Conservation (phyloP, 306 rosid species). For the Gastrolobium villosum region DNA sequence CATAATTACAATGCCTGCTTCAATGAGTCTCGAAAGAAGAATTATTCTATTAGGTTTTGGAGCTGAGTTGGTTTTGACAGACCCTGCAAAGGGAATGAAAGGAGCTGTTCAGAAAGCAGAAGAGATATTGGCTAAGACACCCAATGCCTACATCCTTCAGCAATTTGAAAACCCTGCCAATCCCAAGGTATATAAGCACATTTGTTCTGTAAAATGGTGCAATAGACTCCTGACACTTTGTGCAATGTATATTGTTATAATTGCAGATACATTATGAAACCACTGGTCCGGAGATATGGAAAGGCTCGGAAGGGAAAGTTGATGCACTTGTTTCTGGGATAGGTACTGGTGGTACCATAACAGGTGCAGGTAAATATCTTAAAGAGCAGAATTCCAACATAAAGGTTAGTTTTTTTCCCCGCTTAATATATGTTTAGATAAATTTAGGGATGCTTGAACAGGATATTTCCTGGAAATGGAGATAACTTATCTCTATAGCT, state of each 20-base stretch:
- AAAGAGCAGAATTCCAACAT: conserved; percentile 77
- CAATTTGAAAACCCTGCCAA: conserved; percentile 92
- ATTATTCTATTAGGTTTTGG: conserved; percentile 79
- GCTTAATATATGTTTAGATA: not conserved
- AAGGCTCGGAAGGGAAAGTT: conserved; percentile 71
- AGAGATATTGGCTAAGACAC: conserved; percentile 80
- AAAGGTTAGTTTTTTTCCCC: conserved; percentile 58
- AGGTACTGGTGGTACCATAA: conserved; percentile 87
- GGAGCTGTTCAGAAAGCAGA: conserved; percentile 93
- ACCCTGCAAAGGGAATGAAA: conserved; percentile 83
- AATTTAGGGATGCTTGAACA: conserved; percentile 5
- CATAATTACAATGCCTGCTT: conserved; percentile 88
- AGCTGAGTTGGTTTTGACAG: conserved; percentile 82
- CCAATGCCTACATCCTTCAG: conserved; percentile 77
- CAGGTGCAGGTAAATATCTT: conserved; percentile 83
- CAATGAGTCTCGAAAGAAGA: conserved; percentile 88
- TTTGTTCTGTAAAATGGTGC: conserved; percentile 22
- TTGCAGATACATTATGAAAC: conserved; percentile 82
- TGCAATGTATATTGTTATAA: conserved; percentile 22
- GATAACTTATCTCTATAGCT: conserved; percentile 3
- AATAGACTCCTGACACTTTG: conserved; percentile 31
- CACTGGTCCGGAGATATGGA: conserved; percentile 93
- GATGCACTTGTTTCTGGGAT: conserved; percentile 81
- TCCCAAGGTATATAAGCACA: conserved; percentile 67
- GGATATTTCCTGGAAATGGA: conserved; percentile 31